Evolutionary conservation across 208 protist species (phyloP).

Genomic region (Angomonas ambiguus): DNA sequence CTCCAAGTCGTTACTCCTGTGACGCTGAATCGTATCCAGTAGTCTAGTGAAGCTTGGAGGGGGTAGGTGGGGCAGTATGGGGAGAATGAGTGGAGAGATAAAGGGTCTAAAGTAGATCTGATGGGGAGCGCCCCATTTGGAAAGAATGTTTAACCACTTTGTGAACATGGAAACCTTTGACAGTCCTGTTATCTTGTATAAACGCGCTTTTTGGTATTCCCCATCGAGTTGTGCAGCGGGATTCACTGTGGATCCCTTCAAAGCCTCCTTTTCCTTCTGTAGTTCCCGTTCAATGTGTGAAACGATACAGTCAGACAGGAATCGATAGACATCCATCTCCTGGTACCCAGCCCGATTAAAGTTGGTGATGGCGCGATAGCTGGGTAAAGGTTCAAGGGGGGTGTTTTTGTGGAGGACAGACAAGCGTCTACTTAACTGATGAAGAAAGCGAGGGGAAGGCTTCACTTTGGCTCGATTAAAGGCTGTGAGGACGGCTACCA

Average conservation of each 20-base stretch:
- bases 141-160: slow-evolving; percentile 54
- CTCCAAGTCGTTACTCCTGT: slow-evolving; percentile 35
- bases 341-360: slow-evolving; percentile 60
- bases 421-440: slow-evolving; percentile 49
- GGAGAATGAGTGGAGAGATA: slow-evolving; percentile 42
- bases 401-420: slow-evolving; percentile 56
- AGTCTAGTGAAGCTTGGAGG: slow-evolving; percentile 72
- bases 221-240: neutral
- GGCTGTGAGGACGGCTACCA: slow-evolving; percentile 65
- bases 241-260: slow-evolving; percentile 10
- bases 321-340: slow-evolving; percentile 69
- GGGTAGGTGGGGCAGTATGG: slow-evolving; percentile 42
- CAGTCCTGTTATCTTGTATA: slow-evolving; percentile 17
- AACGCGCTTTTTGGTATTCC: neutral
- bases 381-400: slow-evolving; percentile 41
- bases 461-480: slow-evolving; percentile 71
- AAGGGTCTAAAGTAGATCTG: slow-evolving; percentile 78
- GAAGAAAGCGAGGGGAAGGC: slow-evolving; percentile 56
- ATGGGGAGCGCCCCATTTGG: slow-evolving; percentile 51
- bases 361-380: slow-evolving; percentile 65
- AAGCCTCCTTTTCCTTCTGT: slow-evolving; percentile 26
- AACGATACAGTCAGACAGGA: slow-evolving; percentile 62
- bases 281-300: slow-evolving; percentile 42
- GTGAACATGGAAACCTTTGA: slow-evolving; percentile 60
- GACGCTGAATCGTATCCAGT: slow-evolving; percentile 39